Base-by-base conservation (phyloP, 2,329 filamentous ascomycete genomes). In the Exophiala xenobiotica region DNA sequence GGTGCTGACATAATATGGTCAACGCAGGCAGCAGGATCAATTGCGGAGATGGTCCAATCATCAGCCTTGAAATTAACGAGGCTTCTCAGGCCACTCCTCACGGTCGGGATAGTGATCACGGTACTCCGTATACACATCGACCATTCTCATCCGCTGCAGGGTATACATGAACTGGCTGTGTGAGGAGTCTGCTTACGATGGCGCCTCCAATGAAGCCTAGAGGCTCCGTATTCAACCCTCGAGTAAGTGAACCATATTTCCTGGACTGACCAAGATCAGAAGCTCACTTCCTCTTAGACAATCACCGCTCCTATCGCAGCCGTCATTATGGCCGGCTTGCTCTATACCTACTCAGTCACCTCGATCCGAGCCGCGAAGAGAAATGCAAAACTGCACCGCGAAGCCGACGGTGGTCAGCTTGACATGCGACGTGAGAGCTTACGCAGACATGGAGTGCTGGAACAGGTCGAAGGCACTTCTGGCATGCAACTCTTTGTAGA, bases 301-400 rank as follows among this genome's bases (percentile, higher is more conserved):
- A 62, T 82, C 29, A 76, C 79, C 53, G 81, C 80, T 2, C 81
- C 82, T 4, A 71, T 82, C n/a, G 81, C 80, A n/a, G 81, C 81
- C 20, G 73, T 82, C 57, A 78, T 78, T 11, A 83, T 85, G 81
- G 81, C 81, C 12, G 67, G 77, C 42, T 64, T 85, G 18, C 74
- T 83, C 24, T 81, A 79, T 66, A 68, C 70, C 33, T 88, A 88
- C 68, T 75, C 82, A 22, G 72, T 84, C 44, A 84, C 78, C 6
- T 83, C 80, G 19, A 87, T 88, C 56, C 74, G 78, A 54, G 79
- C 82, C 19, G 85, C 85, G 2, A 85, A 86, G 60, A 73, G 78
- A 40, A 86, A 87, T 57, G 83, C 83, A 0, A 76, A 81, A 55
- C 78, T 81, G 46, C 71, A 82, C 41, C 77, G 60, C 33, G 58